These are phyloP conservation scores for Pouteria campechiana DNA, from an alignment of 179 eudicot genomes.

Conservation along the genomic window DNA sequence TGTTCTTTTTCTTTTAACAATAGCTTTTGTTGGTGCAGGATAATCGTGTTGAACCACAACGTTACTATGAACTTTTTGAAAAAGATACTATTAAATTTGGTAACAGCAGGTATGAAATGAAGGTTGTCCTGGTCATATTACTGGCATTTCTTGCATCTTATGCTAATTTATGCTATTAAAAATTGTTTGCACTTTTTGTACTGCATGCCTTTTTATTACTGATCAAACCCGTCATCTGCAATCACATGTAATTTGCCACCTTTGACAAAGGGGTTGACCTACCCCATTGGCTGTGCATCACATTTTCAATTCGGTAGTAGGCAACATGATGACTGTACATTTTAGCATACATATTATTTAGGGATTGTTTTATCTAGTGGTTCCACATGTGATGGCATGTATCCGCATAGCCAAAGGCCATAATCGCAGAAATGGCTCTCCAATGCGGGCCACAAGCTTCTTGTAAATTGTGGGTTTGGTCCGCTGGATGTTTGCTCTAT, in stretches of 20 bases:
- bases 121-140: neutral
- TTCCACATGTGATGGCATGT: no score
- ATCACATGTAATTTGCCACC: neutral
- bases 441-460: no score
- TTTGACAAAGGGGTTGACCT: neutral
- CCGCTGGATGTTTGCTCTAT: neutral
- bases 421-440: no score
- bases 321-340: no score
- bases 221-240: neutral
- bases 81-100: conserved; percentile 87
- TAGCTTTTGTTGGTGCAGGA: conserved; percentile 44
- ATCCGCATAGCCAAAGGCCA: no score
- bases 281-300: neutral
- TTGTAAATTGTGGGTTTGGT: no score
- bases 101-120: conserved; percentile 65
- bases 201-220: conserved; percentile 1
- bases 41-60: conserved; percentile 63
- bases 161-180: neutral
- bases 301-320: no score
- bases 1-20: conserved; percentile 2
- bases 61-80: conserved; percentile 85
- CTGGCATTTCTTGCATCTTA: neutral
- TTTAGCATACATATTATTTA: no score
- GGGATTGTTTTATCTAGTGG: no score
- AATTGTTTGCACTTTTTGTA: no score